Conservation (phyloP, 2,329 filamentous ascomycete species). For the Aspergillus tamarii region DNA sequence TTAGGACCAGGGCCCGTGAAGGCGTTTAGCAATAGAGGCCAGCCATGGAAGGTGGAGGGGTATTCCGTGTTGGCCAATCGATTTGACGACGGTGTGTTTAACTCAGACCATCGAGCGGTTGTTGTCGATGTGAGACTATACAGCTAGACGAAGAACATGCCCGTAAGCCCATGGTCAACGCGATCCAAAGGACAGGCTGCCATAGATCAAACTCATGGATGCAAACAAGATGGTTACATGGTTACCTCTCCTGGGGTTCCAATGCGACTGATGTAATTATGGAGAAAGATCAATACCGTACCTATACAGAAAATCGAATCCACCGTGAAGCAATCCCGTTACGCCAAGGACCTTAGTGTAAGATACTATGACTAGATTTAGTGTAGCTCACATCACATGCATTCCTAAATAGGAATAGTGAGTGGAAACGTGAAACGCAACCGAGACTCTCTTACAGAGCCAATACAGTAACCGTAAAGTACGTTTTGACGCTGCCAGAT, state of each 20-base stretch:
- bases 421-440: constrained; percentile 4
- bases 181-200: background rate
- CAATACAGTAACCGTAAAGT: constrained; percentile 25
- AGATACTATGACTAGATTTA: background rate
- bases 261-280: background rate
- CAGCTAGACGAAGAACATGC: constrained; percentile 1
- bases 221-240: background rate
- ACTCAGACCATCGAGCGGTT: constrained; percentile 61
- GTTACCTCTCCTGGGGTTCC: background rate
- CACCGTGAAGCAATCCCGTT: constrained; percentile 7
- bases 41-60: constrained; percentile 47
- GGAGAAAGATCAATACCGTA: constrained; percentile 1
- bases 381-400: constrained; percentile 18
- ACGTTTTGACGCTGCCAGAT: constrained; percentile 13
- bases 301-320: constrained; percentile 3
- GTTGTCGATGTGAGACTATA: constrained; percentile 52
- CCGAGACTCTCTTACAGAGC: constrained; percentile 14
- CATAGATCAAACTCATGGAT: background rate
- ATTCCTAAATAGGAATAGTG: constrained; percentile 6
- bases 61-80: constrained; percentile 57
- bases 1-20: constrained; percentile 36
- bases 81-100: constrained; percentile 59
- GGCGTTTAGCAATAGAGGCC: constrained; percentile 10
- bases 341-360: constrained; percentile 10
- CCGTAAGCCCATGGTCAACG: background rate